Conservation (phyloP, 2,329 filamentous ascomycete genomes). For the Thermochaetoides dissita region DNA sequence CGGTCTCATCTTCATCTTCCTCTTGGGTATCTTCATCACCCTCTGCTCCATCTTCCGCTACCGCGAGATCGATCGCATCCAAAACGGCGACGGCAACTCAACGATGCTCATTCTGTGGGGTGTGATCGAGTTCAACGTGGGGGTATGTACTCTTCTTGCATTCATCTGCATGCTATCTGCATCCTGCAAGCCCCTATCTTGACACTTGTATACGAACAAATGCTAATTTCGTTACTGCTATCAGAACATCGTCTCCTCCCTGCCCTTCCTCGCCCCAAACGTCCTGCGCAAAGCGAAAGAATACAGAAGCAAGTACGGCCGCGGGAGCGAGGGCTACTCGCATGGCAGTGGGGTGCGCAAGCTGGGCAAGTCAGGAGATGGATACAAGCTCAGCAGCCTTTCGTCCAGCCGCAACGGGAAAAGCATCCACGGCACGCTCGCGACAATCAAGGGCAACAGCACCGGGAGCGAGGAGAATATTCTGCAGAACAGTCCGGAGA, state of each 20-base stretch:
- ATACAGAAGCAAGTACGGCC: constrained; percentile 24
- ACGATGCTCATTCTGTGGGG: constrained; percentile 44
- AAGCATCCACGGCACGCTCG: constrained; percentile 16
- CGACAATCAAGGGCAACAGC: constrained; percentile 13
- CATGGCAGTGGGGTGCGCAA: constrained; percentile 9
- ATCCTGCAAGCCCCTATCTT: too few species aligned
- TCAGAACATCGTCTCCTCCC: constrained; percentile 33
- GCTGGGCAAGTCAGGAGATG: constrained; percentile 14
- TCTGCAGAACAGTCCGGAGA: constrained; percentile 15
- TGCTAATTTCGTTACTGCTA: too few species aligned
- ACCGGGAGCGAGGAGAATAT: constrained; percentile 27
- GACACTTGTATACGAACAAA: background rate
- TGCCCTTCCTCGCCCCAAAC: constrained; percentile 31
- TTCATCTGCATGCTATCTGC: background rate
- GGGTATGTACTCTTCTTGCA: constrained; percentile 24
- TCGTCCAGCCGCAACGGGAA: constrained; percentile 15
- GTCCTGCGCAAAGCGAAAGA: constrained; percentile 28
- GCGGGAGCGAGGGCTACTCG: constrained; percentile 15
- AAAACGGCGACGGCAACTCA: constrained; percentile 37
- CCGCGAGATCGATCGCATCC: constrained; percentile 35
- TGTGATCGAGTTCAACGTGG: constrained; percentile 42
- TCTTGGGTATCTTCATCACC: constrained; percentile 40
- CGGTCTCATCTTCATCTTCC: constrained; percentile 36
- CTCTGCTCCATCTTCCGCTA: constrained; percentile 40
- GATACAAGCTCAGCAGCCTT: constrained; percentile 27